A percentile compares a stretch with the other conserved stretches of the same genome.
These are phyloP conservation scores for Fragaria nilgerrensis DNA, from an alignment of 306 rosid genomes.

Conservation along the genomic window DNA sequence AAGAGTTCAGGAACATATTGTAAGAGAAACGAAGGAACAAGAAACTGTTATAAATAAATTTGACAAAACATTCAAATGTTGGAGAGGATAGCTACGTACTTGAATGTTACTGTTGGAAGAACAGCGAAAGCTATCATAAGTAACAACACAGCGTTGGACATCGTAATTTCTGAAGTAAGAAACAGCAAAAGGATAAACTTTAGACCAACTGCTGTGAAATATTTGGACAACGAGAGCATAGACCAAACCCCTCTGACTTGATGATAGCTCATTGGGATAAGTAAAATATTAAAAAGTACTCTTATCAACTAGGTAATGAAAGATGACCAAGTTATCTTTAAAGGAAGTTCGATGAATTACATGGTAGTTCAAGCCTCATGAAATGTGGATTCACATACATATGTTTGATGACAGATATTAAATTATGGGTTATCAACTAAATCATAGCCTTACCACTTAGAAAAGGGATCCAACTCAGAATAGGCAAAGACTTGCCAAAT, in stretches of 20 bases:
- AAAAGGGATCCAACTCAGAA: conserved; percentile 74
- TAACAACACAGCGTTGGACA: conserved; percentile 43
- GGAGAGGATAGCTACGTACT: conserved; percentile 49
- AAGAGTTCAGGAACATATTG: not conserved
- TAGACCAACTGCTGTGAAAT: not conserved
- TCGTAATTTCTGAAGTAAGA: conserved; percentile 56
- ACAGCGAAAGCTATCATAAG: conserved; percentile 74
- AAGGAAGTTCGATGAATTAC: not conserved
- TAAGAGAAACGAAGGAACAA: not conserved
- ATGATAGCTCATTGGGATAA: not conserved
- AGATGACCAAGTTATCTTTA: not conserved
- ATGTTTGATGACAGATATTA: not conserved
- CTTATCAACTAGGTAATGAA: not conserved
- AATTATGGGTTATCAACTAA: not conserved
- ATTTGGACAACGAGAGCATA: not conserved
- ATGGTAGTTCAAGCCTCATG: not conserved
- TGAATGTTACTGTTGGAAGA: conserved; percentile 68
- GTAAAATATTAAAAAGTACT: not conserved
- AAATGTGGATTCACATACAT: not conserved
- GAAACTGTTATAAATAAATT: conserved; percentile 5
- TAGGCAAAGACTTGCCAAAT: conserved; percentile 67
- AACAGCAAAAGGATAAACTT: conserved; percentile 14
- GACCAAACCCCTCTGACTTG: not conserved
- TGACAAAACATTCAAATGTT: conserved; percentile 13
- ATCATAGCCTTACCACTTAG: conserved; percentile 48